Conservation (phyloP, 2,329 filamentous ascomycete genomes). For the Periconia macrospinosa region DNA sequence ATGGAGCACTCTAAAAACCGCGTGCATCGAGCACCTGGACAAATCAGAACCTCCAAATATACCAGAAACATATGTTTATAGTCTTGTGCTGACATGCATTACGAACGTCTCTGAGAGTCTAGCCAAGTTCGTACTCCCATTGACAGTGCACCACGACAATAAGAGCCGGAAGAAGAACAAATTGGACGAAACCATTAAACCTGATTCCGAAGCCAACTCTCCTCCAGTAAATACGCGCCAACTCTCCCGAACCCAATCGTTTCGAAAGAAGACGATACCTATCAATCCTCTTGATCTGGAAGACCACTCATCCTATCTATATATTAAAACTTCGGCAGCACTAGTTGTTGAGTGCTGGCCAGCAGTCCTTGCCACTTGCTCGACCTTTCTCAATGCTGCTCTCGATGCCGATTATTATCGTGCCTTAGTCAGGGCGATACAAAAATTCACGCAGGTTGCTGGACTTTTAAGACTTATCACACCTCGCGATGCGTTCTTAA, state of each 20-base stretch:
- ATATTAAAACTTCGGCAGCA: constrained; percentile 75
- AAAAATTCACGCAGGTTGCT: constrained; percentile 93
- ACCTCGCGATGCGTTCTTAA: constrained; percentile 90
- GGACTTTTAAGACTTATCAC: constrained; percentile 82
- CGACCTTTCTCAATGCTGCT: constrained; percentile 89
- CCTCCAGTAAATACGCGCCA: constrained; percentile 16
- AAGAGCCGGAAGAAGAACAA: constrained; percentile 46
- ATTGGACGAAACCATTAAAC: constrained; percentile 32
- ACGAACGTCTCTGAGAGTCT: constrained; percentile 88
- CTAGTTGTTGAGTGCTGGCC: constrained; percentile 96
- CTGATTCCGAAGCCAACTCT: constrained; percentile 29
- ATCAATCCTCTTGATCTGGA: constrained; percentile 79
- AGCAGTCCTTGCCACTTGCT: constrained; percentile 89
- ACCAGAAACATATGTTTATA: constrained; percentile 93
- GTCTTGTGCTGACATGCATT: constrained; percentile 83
- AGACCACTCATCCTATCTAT: constrained; percentile 69
- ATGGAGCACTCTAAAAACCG: constrained; percentile 85
- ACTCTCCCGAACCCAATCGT: constrained; percentile 66
- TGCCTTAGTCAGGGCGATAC: constrained; percentile 85
- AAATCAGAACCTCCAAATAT: constrained; percentile 81
- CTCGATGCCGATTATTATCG: constrained; percentile 95
- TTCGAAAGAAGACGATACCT: constrained; percentile 75
- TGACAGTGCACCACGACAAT: constrained; percentile 80
- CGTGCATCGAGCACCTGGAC: constrained; percentile 92
- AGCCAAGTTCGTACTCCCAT: constrained; percentile 87